These are phyloP conservation scores for Cordyceps fumosorosea DNA, from an alignment of 2,329 filamentous ascomycete genomes.

Conservation along the genomic window DNA sequence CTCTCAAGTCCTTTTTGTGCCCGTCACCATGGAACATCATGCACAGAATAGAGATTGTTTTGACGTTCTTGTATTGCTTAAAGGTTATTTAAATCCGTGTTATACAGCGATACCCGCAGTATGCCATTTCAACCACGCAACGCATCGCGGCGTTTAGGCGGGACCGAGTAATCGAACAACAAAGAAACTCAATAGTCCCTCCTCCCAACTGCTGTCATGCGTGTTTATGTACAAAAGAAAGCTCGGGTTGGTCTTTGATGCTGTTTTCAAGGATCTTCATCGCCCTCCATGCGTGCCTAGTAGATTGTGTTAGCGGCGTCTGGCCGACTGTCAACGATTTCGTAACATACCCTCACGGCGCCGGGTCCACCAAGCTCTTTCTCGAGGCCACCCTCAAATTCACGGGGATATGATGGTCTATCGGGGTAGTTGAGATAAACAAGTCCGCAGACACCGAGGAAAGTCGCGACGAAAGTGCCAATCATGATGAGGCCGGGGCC, in stretches of 20 bases:
- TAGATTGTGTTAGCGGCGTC: slow-evolving; percentile 1
- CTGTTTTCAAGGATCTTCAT: slow-evolving; percentile 42
- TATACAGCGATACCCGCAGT: slow-evolving; percentile 10
- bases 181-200: slow-evolving; percentile 3
- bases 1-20: neutral
- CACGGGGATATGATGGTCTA: slow-evolving; percentile 59
- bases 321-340: slow-evolving; percentile 15
- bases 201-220: slow-evolving; percentile 5
- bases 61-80: neutral
- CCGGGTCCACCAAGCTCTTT: slow-evolving; percentile 66
- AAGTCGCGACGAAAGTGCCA: slow-evolving; percentile 56
- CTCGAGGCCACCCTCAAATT: slow-evolving; percentile 67
- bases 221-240: slow-evolving; percentile 31
- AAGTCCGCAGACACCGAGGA: slow-evolving; percentile 59
- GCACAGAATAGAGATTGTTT: neutral
- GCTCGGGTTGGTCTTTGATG: slow-evolving; percentile 16
- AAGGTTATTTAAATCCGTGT: neutral
- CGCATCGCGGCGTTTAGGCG: neutral
- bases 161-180: slow-evolving; percentile 1
- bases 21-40: neutral
- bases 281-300: slow-evolving; percentile 49
- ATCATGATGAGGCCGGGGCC: slow-evolving; percentile 64
- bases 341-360: slow-evolving; percentile 55
- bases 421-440: slow-evolving; percentile 69
- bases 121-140: slow-evolving; percentile 7